A percentile compares a stretch with the other conserved stretches of the same genome.
These are phyloP conservation scores for Mercurialis annua DNA, from an alignment of 345 rosid species.

Conservation along the genomic window DNA sequence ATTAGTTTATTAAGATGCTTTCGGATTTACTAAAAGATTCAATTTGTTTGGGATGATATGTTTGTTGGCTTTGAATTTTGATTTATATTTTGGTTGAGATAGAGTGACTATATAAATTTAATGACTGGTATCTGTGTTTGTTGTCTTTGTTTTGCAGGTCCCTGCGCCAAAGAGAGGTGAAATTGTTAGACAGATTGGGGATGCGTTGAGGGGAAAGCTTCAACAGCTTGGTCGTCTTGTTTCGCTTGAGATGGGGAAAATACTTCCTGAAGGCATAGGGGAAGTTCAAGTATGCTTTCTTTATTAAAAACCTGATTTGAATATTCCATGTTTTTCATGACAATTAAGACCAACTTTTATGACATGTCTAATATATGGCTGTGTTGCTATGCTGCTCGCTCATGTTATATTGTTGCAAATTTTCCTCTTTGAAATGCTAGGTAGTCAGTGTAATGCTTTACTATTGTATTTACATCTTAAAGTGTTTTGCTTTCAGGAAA, in stretches of 20 bases:
- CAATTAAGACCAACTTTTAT: neutral
- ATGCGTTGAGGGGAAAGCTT: conserved; percentile 78
- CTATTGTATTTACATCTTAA: neutral
- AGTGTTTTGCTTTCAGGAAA: conserved; percentile 64
- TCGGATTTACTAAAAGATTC: too few relatives aligned
- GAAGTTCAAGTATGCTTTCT: conserved; percentile 75
- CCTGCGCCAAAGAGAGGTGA: conserved; percentile 99
- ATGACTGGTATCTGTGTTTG: neutral
- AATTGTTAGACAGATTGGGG: conserved; percentile 92
- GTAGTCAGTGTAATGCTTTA: neutral
- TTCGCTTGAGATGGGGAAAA: conserved; percentile 98
- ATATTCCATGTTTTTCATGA: neutral
- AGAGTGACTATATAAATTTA: neutral
- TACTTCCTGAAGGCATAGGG: conserved; percentile 92
- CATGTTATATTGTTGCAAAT: neutral
- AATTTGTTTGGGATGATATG: neutral
- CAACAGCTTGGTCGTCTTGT: conserved; percentile 80
- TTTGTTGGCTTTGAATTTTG: neutral
- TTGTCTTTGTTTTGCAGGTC: conserved; percentile 42
- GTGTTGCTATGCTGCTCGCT: neutral
- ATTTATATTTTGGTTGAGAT: neutral
- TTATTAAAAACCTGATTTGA: neutral
- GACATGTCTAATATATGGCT: neutral
- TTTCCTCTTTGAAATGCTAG: neutral
- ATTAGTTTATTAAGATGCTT: too few relatives aligned